These are phyloP conservation scores for Phialophora chinensis DNA, from an alignment of 2,329 filamentous ascomycete genomes.

Conservation along the genomic window DNA sequence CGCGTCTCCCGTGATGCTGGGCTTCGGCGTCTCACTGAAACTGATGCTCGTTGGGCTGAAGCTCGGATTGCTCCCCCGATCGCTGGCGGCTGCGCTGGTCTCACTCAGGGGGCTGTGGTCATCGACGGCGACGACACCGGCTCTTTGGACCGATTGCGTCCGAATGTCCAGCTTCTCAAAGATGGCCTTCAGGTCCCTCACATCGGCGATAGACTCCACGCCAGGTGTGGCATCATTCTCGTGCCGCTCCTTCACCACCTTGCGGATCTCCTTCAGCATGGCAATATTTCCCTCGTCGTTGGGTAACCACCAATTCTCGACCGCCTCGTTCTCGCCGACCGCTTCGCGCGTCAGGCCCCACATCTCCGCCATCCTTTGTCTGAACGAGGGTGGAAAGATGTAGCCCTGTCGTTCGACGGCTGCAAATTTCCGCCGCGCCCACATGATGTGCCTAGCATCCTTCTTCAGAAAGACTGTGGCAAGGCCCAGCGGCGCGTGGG, in stretches of 20 bases:
- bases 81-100: slow-evolving; percentile 22
- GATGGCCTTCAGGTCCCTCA: slow-evolving; percentile 76
- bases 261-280: slow-evolving; percentile 76
- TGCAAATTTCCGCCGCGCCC: slow-evolving; percentile 80
- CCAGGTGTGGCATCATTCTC: slow-evolving; percentile 51
- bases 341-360: slow-evolving; percentile 58
- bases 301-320: slow-evolving; percentile 87
- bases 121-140: slow-evolving; percentile 9
- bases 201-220: slow-evolving; percentile 49
- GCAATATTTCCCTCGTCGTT: slow-evolving; percentile 76
- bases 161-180: slow-evolving; percentile 69
- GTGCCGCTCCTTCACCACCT: slow-evolving; percentile 76
- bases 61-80: slow-evolving; percentile 30
- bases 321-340: slow-evolving; percentile 60
- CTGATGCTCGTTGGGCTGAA: slow-evolving; percentile 31
- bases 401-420: slow-evolving; percentile 78
- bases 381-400: slow-evolving; percentile 76
- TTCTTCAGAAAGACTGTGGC: slow-evolving; percentile 79
- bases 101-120: slow-evolving; percentile 29
- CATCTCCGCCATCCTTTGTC: slow-evolving; percentile 74
- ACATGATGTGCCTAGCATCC: slow-evolving; percentile 74
- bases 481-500: slow-evolving; percentile 78
- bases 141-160: slow-evolving; percentile 40
- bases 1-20: neutral
- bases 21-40: slow-evolving; percentile 12